These are phyloP conservation scores for Lachancea meyersii DNA, from an alignment of 805 yeast species.

Conservation along the genomic window DNA sequence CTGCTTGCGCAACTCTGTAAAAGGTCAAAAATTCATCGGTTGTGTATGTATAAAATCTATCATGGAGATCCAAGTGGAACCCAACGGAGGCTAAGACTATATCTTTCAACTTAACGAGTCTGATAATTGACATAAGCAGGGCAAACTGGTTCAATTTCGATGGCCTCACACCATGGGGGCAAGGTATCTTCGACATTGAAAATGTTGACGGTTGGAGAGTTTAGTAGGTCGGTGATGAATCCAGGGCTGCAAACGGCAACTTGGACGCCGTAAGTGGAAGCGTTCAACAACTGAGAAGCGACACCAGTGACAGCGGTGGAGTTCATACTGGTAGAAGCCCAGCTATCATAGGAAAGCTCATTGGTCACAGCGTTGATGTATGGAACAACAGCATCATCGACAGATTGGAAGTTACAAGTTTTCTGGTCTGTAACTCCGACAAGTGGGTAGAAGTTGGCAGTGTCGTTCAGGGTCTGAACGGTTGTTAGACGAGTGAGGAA, in stretches of 20 bases:
- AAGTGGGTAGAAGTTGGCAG: constrained; percentile 13
- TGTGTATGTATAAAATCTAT: too few species aligned
- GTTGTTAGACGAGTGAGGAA: constrained; percentile 14
- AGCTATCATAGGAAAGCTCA: constrained; percentile 13
- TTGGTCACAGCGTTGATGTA: constrained; percentile 13
- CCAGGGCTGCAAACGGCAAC: constrained; percentile 15
- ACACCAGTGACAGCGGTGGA: constrained; percentile 9
- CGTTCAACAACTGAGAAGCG: constrained; percentile 13
- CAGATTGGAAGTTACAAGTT: constrained; percentile 14
- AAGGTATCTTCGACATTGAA: constrained; percentile 11
- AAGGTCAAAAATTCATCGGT: too few species aligned
- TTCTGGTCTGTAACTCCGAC: constrained; percentile 12
- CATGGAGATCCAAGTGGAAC: too few species aligned
- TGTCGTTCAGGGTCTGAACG: constrained; percentile 12
- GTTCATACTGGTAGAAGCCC: constrained; percentile 12
- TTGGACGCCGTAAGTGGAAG: constrained; percentile 15
- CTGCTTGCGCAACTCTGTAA: too few species aligned
- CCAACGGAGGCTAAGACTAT: too few species aligned
- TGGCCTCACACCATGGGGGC: constrained; percentile 13
- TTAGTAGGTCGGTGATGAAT: constrained; percentile 10
- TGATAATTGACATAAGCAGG: constrained; percentile 4
- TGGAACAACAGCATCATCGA: constrained; percentile 12
- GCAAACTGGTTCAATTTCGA: constrained; percentile 12
- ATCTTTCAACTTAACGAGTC: background rate
- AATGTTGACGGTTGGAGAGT: constrained; percentile 15